Base-by-base conservation (phyloP, 179 eudicot genomes). In the Beta corolliflora region DNA sequence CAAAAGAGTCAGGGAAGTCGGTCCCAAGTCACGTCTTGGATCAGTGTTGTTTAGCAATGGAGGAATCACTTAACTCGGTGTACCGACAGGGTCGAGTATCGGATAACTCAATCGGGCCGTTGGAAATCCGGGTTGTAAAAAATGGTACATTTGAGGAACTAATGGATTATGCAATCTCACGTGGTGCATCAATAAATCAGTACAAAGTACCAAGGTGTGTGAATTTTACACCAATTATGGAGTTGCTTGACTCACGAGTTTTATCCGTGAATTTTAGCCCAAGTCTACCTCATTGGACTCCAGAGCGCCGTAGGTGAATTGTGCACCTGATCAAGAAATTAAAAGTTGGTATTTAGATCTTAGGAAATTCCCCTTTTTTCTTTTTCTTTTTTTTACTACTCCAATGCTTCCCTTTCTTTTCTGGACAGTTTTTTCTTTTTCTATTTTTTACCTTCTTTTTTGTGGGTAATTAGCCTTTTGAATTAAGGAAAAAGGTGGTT, bases 171-270 rank as follows among this genome's bases (percentile, higher is more conserved):
- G 91, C 92, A 0, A 90, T 91, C 66, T 89, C 92, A 25, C 84
- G 94, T 73, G 94, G 94, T 41, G 90, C 92, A 45, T 91, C 94
- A 15, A 88, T 90, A 9, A 90, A 90, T 54, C 91, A 89, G 72
- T 88, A 89, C 31, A 91, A 91, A 76, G 91, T 87, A 21, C 94
- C 94, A 31, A 87, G 94, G 81, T 91, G 92, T 84, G 94, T 91
- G 41, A 91, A 85, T 81, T 88, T 87, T 44, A 81, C 90, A 9
- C 92, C 92, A 2, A 91, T 91, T 53, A 85, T 86, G 91, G 91
- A 91, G 85, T 72, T 91, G 7, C 82, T 91, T 9, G 91, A 91
- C 60, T 89, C 94, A 15, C 75, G 91, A 59, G 91, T 91, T 25
- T 71, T 90, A 7, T 88, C 91, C 50, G 56, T 84, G 19, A 90